Conservation (phyloP, 345 rosid species). For the Triadica sebifera region DNA sequence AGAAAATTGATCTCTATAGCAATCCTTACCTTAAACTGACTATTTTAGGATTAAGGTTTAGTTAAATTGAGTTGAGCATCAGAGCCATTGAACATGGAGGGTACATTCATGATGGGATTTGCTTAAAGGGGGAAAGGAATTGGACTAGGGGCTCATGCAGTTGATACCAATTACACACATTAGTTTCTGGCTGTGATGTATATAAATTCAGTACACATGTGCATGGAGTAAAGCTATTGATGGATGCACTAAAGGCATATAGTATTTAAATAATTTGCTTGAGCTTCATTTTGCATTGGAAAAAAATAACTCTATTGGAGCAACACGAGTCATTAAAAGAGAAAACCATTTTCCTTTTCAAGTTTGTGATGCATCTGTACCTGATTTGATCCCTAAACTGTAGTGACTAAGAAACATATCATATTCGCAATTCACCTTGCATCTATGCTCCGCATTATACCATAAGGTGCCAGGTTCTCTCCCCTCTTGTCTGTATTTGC, state of each 20-base stretch:
- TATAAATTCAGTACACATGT: too few species aligned
- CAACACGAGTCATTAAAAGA: too few species aligned
- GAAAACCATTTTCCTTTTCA: not conserved
- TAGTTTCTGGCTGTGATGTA: too few species aligned
- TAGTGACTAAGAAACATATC: not conserved
- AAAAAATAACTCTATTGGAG: not conserved
- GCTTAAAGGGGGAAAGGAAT: not conserved
- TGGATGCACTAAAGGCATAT: not conserved
- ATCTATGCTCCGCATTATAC: not conserved
- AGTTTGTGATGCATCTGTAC: not conserved
- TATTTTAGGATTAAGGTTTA: not conserved
- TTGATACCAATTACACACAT: too few species aligned
- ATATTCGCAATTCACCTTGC: not conserved
- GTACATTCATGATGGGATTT: not conserved
- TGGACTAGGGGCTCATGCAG: not conserved
- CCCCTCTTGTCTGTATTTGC: not conserved
- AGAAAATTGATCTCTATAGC: not conserved
- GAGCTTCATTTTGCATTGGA: not conserved
- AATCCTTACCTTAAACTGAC: not conserved
- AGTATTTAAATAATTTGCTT: not conserved
- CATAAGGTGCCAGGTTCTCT: too few species aligned
- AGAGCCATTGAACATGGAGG: not conserved
- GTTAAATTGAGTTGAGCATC: not conserved
- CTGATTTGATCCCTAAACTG: not conserved
- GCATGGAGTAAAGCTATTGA: not conserved